Conservation (phyloP, 2,329 filamentous ascomycete genomes). For the Eutypella sp. region DNA sequence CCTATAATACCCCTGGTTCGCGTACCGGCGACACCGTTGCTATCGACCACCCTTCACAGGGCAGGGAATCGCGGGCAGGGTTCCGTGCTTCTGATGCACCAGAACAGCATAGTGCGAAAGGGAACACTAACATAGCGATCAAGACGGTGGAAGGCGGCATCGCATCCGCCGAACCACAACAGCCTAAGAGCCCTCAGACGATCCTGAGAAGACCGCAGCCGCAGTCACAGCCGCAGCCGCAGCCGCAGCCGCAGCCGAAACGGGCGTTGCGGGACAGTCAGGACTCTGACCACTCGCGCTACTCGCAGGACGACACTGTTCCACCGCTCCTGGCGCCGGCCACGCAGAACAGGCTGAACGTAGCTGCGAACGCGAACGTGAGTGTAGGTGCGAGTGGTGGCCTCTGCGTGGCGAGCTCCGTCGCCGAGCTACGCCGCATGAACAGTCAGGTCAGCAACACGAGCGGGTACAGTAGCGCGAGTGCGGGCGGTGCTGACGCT, state of each 20-base stretch:
- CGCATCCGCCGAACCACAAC: too few species aligned
- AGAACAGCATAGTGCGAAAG: too few species aligned
- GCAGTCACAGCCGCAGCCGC: background rate
- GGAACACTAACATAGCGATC: too few species aligned
- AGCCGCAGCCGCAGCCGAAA: background rate
- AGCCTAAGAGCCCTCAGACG: too few species aligned
- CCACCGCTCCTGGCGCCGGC: conserved; percentile 8
- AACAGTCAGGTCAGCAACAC: conserved; percentile 47
- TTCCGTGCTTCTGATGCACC: conserved; percentile 8
- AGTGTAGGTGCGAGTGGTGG: conserved; percentile 3
- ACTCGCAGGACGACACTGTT: conserved; percentile 14
- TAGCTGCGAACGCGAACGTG: background rate
- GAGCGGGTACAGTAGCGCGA: conserved; percentile 33
- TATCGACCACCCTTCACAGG: background rate
- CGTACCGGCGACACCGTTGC: background rate
- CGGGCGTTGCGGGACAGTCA: conserved; percentile 5
- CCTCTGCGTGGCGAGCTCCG: conserved; percentile 34
- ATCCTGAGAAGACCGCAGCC: background rate
- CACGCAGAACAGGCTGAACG: background rate
- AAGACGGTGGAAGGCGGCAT: too few species aligned
- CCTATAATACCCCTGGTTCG: conserved; percentile 1
- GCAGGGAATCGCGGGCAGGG: conserved; percentile 5
- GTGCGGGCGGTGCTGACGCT: conserved; percentile 30
- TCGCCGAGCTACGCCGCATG: conserved; percentile 52
- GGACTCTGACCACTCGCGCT: conserved; percentile 9